Evolutionary conservation across 257 asterid genomes (phyloP).

Genomic region (Nemophila menziesii): DNA sequence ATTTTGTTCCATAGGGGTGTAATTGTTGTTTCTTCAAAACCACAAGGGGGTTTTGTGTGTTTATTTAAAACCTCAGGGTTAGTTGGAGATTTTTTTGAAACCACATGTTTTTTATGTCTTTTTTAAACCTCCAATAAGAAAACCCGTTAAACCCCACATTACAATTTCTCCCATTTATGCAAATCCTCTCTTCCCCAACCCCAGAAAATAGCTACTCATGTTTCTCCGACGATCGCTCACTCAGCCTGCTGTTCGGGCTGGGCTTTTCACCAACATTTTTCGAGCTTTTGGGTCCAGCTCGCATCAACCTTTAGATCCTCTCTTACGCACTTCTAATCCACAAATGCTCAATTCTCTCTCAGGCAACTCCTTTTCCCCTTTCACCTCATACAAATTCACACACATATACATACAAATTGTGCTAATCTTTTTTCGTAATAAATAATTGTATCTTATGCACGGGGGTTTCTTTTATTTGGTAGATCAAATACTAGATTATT

Average conservation of each 20-base stretch:
- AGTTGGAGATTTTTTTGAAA: no score
- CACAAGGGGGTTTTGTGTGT: no score
- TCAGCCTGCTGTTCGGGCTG: constrained; percentile 12
- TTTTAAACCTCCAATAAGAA: no score
- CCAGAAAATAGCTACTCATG: background rate
- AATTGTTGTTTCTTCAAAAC: no score
- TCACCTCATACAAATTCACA: no score
- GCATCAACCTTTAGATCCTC: constrained; percentile 13
- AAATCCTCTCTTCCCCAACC: no score
- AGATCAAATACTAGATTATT: no score
- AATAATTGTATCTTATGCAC: no score
- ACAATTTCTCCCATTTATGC: background rate
- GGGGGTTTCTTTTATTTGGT: background rate
- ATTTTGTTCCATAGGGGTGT: no score
- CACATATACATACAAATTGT: background rate
- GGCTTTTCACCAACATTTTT: constrained; percentile 17
- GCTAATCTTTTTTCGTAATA: no score
- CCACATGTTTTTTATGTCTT: no score
- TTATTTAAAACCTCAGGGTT: no score
- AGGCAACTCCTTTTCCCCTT: constrained; percentile 17
- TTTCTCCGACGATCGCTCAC: background rate
- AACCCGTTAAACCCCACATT: background rate
- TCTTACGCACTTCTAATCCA: constrained; percentile 8
- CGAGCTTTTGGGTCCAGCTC: constrained; percentile 16
- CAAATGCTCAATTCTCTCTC: constrained; percentile 8